These are phyloP conservation scores for Fusarium sambucinum DNA, from an alignment of 2,329 filamentous ascomycete genomes.

Conservation along the genomic window DNA sequence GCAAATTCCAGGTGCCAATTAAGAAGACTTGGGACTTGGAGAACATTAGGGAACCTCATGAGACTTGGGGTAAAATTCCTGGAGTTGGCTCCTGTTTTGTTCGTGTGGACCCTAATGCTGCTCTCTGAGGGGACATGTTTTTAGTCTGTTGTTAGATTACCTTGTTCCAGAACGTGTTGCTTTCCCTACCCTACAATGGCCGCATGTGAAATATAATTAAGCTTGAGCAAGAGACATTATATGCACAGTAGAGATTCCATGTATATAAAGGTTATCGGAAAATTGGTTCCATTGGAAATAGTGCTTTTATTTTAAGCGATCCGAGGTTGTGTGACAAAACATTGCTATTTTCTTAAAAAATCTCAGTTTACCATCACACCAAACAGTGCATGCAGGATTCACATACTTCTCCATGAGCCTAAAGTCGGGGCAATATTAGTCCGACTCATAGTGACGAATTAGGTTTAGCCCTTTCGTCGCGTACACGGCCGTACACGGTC, in stretches of 20 bases:
- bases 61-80: conserved; percentile 50
- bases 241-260: fast-evolving
- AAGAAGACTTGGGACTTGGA: conserved; percentile 58
- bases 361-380: fast-evolving
- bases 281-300: neutral
- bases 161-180: neutral
- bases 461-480: neutral
- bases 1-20: conserved; percentile 53
- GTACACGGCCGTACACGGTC: neutral
- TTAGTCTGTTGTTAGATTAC: neutral
- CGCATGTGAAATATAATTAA: neutral
- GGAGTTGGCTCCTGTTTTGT: conserved; percentile 56
- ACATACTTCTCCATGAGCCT: fast-evolving
- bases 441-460: fast-evolving
- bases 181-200: neutral
- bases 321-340: neutral
- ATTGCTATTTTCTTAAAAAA: neutral
- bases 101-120: conserved; percentile 38
- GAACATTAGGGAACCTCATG: conserved; percentile 55
- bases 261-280: neutral
- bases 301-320: neutral
- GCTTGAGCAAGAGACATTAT: neutral
- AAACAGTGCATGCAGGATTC: neutral
- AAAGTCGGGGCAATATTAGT: neutral
- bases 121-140: neutral